These are phyloP conservation scores for Rhodotorula paludigena DNA, from an alignment of 768 basidiomycete species.

Conservation along the genomic window DNA sequence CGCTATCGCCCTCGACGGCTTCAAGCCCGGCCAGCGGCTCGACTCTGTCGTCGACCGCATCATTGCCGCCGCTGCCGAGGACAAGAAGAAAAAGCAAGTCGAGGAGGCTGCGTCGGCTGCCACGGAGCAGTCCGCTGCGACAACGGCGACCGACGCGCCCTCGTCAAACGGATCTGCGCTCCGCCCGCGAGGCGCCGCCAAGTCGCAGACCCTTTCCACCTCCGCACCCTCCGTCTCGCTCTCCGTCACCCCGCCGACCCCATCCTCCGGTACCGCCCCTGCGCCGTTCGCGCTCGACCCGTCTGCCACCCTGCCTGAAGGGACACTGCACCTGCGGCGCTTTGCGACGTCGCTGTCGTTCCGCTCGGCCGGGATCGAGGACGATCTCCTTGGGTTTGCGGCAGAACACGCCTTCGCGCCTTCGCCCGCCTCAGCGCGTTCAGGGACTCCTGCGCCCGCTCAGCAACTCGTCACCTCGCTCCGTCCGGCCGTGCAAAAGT, in stretches of 20 bases:
- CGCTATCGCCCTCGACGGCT: conserved; percentile 24
- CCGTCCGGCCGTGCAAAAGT: conserved; percentile 16
- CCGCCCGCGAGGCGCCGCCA: neutral
- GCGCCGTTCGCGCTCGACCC: conserved; percentile 17
- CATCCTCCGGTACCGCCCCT: neutral
- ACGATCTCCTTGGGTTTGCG: conserved; percentile 28
- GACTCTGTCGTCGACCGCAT: conserved; percentile 25
- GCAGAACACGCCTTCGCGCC: conserved; percentile 17
- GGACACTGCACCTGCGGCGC: conserved; percentile 31
- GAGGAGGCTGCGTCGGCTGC: neutral
- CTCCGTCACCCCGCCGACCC: conserved; percentile 28
- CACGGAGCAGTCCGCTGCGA: neutral
- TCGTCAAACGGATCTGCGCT: conserved; percentile 1
- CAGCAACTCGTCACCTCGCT: conserved; percentile 21
- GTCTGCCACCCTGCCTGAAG: conserved; percentile 6
- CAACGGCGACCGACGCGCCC: neutral
- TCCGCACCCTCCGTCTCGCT: conserved; percentile 11
- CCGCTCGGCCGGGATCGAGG: conserved; percentile 35
- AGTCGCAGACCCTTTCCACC: too few relatives aligned
- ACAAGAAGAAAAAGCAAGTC: conserved; percentile 3
- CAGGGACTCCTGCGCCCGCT: neutral
- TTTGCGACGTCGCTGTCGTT: conserved; percentile 31
- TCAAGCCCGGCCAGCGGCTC: conserved; percentile 26
- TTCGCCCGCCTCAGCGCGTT: neutral
- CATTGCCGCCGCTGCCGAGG: neutral